Percentiles rank a stretch among this genome's conserved stretches.
Conservation (phyloP, 169 alveolate genomes). For the Cystoisospora suis region DNA sequence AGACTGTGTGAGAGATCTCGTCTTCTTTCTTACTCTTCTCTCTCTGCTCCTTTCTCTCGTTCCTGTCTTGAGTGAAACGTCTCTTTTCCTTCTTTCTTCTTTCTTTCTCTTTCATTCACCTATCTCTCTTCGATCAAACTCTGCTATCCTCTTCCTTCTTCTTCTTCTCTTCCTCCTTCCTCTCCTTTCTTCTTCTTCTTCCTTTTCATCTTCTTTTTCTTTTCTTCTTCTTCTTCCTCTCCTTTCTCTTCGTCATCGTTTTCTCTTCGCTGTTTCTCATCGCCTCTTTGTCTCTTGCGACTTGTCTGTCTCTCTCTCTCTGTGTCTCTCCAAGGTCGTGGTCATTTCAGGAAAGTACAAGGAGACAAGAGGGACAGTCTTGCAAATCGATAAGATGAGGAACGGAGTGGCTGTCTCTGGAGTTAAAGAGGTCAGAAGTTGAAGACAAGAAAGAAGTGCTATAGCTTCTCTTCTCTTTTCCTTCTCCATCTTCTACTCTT, state of each 20-base stretch:
- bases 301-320: too few relatives aligned
- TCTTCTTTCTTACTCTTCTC: too few relatives aligned
- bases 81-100: too few relatives aligned
- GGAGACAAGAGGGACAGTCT: neutral
- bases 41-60: too few relatives aligned
- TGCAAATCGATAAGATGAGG: conserved; percentile 43
- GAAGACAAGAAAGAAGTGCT: neutral
- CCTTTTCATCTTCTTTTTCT: neutral
- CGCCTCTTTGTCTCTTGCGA: neutral
- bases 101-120: too few relatives aligned
- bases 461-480: neutral
- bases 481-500: neutral
- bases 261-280: neutral
- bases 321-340: conserved; percentile 17
- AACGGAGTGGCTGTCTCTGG: conserved; percentile 38
- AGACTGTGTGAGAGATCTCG: too few relatives aligned
- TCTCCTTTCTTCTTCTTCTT: neutral
- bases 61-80: too few relatives aligned
- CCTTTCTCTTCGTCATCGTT: too few relatives aligned
- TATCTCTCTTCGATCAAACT: too few relatives aligned
- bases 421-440: conserved; percentile 25
- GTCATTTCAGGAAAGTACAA: conserved; percentile 30
- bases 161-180: too few relatives aligned
- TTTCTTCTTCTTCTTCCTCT: too few relatives aligned
- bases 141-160: neutral